phyloP scores from a whole-genome alignment of 305 asterid species.

The Fraxinus ornus region DNA sequence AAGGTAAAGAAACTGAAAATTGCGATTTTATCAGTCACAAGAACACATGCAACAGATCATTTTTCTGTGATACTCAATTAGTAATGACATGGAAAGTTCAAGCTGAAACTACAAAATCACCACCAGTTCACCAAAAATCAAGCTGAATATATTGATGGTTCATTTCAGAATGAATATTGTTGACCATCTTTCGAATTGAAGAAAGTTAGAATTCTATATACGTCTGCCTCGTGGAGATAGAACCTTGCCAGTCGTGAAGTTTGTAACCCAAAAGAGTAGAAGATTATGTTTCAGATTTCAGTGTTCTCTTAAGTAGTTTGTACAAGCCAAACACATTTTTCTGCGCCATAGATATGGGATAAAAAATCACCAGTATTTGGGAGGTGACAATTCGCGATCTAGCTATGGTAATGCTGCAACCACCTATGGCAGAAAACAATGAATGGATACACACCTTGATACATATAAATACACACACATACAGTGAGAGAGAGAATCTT shows the following conservation, averaged over 20 bases:
- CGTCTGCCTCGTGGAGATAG: neutral
- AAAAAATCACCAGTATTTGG: conserved; percentile 76
- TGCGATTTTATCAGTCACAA: no score
- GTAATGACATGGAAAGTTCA: neutral
- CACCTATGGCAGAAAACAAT: conserved; percentile 32
- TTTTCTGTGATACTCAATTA: neutral
- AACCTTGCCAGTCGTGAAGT: neutral
- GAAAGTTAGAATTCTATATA: neutral
- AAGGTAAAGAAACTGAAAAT: no score
- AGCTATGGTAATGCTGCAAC: conserved; percentile 89
- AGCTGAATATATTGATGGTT: neutral
- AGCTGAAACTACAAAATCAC: neutral
- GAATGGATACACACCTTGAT: neutral
- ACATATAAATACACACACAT: neutral
- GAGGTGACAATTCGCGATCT: conserved; percentile 86
- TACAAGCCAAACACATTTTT: conserved; percentile 78
- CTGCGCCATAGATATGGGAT: conserved; percentile 80
- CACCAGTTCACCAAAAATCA: conserved; percentile 6
- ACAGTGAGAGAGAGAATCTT: conserved; percentile 22
- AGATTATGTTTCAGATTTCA: conserved; percentile 25
- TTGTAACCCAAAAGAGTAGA: neutral
- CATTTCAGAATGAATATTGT: neutral
- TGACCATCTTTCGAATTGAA: neutral
- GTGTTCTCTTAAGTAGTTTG: conserved; percentile 72
- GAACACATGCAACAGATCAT: neutral